Conservation (phyloP, 1,284 basidiomycete genomes). For the Puccinia horiana region DNA sequence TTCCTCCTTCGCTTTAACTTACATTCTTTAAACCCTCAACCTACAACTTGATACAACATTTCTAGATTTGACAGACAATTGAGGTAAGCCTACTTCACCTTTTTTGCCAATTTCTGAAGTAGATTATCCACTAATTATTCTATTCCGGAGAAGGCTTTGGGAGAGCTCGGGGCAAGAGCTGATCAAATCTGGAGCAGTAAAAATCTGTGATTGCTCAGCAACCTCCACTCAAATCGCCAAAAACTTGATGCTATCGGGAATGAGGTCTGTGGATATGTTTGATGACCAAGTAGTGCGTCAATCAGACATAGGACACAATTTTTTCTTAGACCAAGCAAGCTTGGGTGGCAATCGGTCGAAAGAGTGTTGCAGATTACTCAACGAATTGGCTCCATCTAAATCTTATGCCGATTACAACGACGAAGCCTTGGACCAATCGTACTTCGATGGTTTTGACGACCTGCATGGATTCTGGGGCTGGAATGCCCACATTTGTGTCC, state of each 20-base stretch:
- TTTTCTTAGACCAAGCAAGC: constrained; percentile 79
- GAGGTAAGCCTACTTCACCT: constrained; percentile 11
- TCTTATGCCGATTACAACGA: constrained; percentile 60
- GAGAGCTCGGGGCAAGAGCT: constrained; percentile 89
- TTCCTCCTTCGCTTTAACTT: not conserved
- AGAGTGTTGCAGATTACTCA: constrained; percentile 75
- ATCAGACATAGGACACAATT: constrained; percentile 89
- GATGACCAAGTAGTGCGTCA: constrained; percentile 68
- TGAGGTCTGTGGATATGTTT: constrained; percentile 85
- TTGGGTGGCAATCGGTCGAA: constrained; percentile 77
- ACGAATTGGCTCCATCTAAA: constrained; percentile 79
- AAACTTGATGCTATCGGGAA: constrained; percentile 91
- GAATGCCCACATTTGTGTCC: constrained; percentile 77
- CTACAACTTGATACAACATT: no score
- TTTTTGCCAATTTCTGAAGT: not conserved
- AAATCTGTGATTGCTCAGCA: constrained; percentile 77
- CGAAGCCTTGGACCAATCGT: constrained; percentile 58
- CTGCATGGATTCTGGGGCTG: constrained; percentile 60
- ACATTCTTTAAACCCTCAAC: not conserved
- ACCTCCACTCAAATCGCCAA: constrained; percentile 84
- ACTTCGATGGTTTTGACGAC: not conserved
- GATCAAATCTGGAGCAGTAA: constrained; percentile 78
- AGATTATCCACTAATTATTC: not conserved
- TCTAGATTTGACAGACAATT: constrained; percentile 44
- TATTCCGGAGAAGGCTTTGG: constrained; percentile 71